A percentile compares a stretch with the other conserved stretches of the same genome.
These are phyloP conservation scores for Penstemon newberryi DNA, from an alignment of 257 asterid genomes.

Conservation along the genomic window DNA sequence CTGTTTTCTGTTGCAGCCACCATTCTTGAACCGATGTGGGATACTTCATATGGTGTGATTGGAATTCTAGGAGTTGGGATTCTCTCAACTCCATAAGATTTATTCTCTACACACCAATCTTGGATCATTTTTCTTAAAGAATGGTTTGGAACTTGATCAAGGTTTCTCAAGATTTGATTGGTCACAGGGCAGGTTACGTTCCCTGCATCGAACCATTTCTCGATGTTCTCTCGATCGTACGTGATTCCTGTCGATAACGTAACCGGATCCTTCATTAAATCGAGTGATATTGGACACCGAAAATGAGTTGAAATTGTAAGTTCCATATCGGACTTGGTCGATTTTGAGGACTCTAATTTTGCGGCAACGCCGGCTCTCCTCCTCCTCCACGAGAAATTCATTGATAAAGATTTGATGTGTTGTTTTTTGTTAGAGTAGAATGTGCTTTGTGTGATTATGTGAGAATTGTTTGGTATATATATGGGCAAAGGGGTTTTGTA, in stretches of 20 bases:
- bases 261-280: constrained; percentile 71
- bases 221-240: constrained; percentile 67
- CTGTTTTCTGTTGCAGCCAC: constrained; percentile 29
- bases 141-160: constrained; percentile 69
- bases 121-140: constrained; percentile 75
- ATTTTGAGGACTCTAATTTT: constrained; percentile 19
- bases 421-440: neutral
- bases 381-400: constrained; percentile 51
- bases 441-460: neutral
- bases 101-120: constrained; percentile 84
- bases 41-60: constrained; percentile 41
- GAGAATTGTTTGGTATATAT: constrained; percentile 11
- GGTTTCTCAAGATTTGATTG: constrained; percentile 42
- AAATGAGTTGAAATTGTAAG: constrained; percentile 50
- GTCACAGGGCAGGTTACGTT: constrained; percentile 60
- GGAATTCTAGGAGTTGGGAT: constrained; percentile 89
- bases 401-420: constrained; percentile 8
- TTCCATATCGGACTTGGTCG: constrained; percentile 30
- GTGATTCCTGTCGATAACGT: constrained; percentile 64
- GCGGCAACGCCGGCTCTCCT: constrained; percentile 31
- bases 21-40: constrained; percentile 41
- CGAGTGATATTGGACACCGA: constrained; percentile 62
- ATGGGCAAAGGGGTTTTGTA: neutral
- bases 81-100: constrained; percentile 68
- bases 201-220: constrained; percentile 56